These are phyloP conservation scores for Hortiboletus rubellus DNA, from an alignment of 1,284 basidiomycete genomes.

Conservation along the genomic window DNA sequence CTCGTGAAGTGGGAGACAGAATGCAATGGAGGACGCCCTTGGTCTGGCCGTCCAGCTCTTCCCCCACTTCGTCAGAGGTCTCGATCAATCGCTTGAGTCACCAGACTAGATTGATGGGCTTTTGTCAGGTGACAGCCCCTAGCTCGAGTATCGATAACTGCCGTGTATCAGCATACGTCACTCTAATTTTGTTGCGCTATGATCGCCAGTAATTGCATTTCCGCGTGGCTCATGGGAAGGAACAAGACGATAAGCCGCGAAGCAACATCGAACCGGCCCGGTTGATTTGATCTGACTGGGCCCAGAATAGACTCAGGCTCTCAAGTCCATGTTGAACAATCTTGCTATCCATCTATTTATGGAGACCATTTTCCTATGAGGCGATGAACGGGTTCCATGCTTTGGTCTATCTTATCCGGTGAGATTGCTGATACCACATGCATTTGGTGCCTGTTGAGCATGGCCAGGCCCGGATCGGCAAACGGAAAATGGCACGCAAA, in stretches of 20 bases:
- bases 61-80: neutral
- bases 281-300: neutral
- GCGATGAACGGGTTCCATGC: neutral
- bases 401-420: neutral
- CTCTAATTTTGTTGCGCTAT: neutral
- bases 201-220: neutral
- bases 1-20: constrained; percentile 71
- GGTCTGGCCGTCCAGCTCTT: constrained; percentile 53
- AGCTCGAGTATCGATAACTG: neutral
- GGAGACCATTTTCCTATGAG: neutral
- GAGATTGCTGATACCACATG: neutral
- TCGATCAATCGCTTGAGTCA: neutral
- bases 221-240: neutral
- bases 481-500: neutral
- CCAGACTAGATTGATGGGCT: neutral
- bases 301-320: neutral
- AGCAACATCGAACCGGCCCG: neutral
- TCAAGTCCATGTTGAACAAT: too few relatives aligned
- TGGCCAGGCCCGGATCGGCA: neutral
- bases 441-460: neutral
- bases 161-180: neutral
- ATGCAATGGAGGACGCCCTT: constrained; percentile 60
- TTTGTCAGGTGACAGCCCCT: neutral
- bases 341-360: neutral
- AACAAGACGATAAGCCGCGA: neutral